Conservation (phyloP, 164 flowering plant genomes). For the Berberis vulgaris region DNA sequence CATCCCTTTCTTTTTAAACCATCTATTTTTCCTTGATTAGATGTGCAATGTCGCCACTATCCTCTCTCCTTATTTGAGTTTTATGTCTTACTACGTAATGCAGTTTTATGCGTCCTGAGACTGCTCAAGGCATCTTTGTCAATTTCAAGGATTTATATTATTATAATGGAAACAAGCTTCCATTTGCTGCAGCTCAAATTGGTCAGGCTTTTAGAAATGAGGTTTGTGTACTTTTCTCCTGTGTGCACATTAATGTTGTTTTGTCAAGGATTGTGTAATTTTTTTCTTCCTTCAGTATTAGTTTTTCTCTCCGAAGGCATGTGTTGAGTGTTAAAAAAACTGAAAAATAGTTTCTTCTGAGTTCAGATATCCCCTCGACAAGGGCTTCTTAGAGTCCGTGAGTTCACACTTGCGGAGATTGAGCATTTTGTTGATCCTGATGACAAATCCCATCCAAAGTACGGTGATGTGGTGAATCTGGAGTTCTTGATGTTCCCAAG, state of each 20-base stretch:
- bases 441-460: constrained; percentile 88
- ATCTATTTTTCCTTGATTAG: neutral
- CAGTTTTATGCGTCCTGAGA: constrained; percentile 98
- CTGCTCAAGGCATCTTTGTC: constrained; percentile 98
- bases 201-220: constrained; percentile 99
- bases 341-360: neutral
- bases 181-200: constrained; percentile 99
- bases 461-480: constrained; percentile 56
- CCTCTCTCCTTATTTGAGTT: neutral
- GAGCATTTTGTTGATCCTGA: constrained; percentile 98
- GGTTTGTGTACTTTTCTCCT: constrained; percentile 29
- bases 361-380: constrained; percentile 95
- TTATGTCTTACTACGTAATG: neutral
- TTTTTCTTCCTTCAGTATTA: no score
- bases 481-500: constrained; percentile 97
- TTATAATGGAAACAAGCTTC: constrained; percentile 94
- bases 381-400: constrained; percentile 95
- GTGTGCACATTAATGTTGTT: neutral
- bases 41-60: neutral
- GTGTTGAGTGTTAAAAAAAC: neutral
- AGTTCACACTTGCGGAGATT: constrained; percentile 92
- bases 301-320: no score
- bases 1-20: neutral
- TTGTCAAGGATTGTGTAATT: neutral
- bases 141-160: constrained; percentile 90